Conservation (phyloP, 2,329 filamentous ascomycete genomes). For the Exophiala sideris region DNA sequence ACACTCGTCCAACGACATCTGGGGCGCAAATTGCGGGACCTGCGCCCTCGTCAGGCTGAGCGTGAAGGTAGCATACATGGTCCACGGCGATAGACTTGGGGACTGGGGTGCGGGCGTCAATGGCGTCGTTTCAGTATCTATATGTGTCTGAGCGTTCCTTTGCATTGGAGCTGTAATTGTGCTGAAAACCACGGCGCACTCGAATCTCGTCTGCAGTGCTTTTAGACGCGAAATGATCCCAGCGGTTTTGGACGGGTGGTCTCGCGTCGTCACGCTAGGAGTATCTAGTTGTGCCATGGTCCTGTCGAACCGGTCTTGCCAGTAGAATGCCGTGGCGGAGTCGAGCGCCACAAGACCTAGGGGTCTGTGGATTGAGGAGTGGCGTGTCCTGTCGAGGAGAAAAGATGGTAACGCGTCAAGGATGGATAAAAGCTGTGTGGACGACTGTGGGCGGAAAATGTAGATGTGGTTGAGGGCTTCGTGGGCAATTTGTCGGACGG, state of each 20-base stretch:
- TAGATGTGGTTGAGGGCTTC: conserved; percentile 53
- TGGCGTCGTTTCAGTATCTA: neutral
- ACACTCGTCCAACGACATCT: conserved; percentile 34
- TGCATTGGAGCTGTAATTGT: conserved; percentile 19
- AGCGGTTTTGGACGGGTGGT: conserved; percentile 1
- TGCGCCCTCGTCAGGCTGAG: conserved; percentile 36
- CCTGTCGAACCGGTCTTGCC: conserved; percentile 48
- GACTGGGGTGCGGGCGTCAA: no score
- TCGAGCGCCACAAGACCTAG: conserved; percentile 55
- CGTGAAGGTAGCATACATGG: conserved; percentile 36
- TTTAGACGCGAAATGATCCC: conserved; percentile 31
- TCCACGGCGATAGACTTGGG: conserved; percentile 34
- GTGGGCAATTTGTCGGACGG: neutral
- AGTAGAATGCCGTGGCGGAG: conserved; percentile 55
- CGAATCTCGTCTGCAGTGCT: conserved; percentile 36
- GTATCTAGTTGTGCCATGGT: conserved; percentile 42
- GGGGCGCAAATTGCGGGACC: conserved; percentile 37
- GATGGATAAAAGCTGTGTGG: conserved; percentile 49
- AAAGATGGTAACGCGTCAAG: conserved; percentile 48
- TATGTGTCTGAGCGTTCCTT: neutral
- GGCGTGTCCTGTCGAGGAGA: conserved; percentile 41
- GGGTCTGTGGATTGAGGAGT: conserved; percentile 42
- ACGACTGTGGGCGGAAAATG: conserved; percentile 55
- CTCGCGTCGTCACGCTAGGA: conserved; percentile 30
- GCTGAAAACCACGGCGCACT: conserved; percentile 40